phyloP scores from a whole-genome alignment of 2,329 filamentous ascomycete genomes.

The Colletotrichum echinochloae region DNA sequence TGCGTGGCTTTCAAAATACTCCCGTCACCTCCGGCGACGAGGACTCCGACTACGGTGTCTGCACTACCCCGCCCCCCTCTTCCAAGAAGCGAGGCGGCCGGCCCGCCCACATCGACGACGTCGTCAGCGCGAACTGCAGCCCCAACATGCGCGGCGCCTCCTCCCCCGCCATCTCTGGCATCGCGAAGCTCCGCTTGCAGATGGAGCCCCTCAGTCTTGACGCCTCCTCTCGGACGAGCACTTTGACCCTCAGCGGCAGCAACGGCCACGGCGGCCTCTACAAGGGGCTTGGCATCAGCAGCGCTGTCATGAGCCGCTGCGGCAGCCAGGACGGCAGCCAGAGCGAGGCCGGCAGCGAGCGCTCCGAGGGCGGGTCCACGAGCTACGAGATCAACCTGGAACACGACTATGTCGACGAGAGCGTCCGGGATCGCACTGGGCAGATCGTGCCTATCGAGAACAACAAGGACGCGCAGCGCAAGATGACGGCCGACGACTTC shows the following conservation, averaged over 20 bases:
- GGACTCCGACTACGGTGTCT: constrained; percentile 62
- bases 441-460: constrained; percentile 64
- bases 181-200: constrained; percentile 84
- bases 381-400: constrained; percentile 89
- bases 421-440: constrained; percentile 59
- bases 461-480: constrained; percentile 70
- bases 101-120: constrained; percentile 61
- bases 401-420: constrained; percentile 84
- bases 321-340: constrained; percentile 67
- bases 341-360: constrained; percentile 65
- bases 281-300: constrained; percentile 57
- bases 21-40: constrained; percentile 68
- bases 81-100: constrained; percentile 52
- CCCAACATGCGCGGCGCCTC: constrained; percentile 65
- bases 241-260: constrained; percentile 66
- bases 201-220: constrained; percentile 82
- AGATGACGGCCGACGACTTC: constrained; percentile 94
- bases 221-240: constrained; percentile 65
- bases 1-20: constrained; percentile 69
- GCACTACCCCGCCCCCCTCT: constrained; percentile 40
- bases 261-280: constrained; percentile 51
- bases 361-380: constrained; percentile 75
- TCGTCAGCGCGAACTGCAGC: constrained; percentile 73
- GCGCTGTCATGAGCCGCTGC: constrained; percentile 66
- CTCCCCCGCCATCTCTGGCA: constrained; percentile 74